These are phyloP conservation scores for Tolypocladium endophyticum DNA, from an alignment of 2,329 filamentous ascomycete genomes.

Conservation along the genomic window DNA sequence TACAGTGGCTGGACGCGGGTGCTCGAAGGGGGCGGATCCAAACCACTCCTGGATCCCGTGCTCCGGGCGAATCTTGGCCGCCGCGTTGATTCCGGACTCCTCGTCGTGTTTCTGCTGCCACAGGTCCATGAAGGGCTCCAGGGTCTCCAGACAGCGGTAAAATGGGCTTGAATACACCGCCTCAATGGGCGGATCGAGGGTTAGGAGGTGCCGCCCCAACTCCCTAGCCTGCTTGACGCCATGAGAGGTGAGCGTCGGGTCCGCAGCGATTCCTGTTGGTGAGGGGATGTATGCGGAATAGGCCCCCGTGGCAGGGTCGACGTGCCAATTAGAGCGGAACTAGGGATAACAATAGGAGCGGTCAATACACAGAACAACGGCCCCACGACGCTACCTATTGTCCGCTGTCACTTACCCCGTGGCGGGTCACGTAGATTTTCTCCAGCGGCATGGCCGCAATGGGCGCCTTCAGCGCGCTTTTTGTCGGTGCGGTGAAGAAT, in stretches of 20 bases:
- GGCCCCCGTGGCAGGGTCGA: constrained; percentile 68
- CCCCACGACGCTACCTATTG: neutral
- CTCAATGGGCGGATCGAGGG: constrained; percentile 56
- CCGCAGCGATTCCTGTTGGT: constrained; percentile 79
- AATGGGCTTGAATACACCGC: constrained; percentile 76
- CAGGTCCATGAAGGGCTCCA: constrained; percentile 55
- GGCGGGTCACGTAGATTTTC: constrained; percentile 63
- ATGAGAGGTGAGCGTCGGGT: constrained; percentile 78
- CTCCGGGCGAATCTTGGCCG: constrained; percentile 40
- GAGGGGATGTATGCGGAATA: constrained; percentile 66
- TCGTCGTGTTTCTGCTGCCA: constrained; percentile 8
- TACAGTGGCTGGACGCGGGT: constrained; percentile 65
- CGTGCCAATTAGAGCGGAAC: constrained; percentile 87
- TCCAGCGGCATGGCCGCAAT: constrained; percentile 47
- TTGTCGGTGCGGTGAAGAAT: neutral
- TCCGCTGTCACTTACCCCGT: constrained; percentile 49
- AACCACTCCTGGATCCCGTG: constrained; percentile 76
- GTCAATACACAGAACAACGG: neutral
- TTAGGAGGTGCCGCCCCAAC: constrained; percentile 55
- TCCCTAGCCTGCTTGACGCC: constrained; percentile 76
- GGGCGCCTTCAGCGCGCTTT: neutral
- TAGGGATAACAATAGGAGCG: constrained; percentile 24
- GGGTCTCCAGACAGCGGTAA: constrained; percentile 79
- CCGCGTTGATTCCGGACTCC: neutral
- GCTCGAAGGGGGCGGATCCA: constrained; percentile 73